Evolutionary conservation across 1,284 basidiomycete genomes (phyloP).

Genomic region (Irpex sp.): DNA sequence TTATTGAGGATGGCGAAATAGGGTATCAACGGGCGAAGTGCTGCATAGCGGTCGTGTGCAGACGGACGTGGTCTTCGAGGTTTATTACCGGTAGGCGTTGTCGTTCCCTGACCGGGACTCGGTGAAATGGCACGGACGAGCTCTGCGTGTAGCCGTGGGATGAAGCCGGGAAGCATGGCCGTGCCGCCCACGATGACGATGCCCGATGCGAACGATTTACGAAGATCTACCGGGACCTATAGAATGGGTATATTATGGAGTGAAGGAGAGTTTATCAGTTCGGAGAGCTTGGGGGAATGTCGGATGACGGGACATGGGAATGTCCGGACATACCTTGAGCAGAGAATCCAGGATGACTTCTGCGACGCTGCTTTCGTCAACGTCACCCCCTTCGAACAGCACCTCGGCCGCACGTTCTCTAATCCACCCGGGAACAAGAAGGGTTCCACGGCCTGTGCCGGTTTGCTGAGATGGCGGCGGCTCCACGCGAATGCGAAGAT

Average conservation of each 20-base stretch:
- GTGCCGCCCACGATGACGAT: slow-evolving; percentile 89
- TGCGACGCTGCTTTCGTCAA: slow-evolving; percentile 78
- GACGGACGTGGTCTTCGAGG: slow-evolving; percentile 41
- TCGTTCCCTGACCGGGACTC: slow-evolving; percentile 13
- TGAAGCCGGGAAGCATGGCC: slow-evolving; percentile 88
- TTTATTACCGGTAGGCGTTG: slow-evolving; percentile 31
- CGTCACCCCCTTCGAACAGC: slow-evolving; percentile 86
- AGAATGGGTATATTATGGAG: not conserved
- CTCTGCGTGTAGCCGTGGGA: slow-evolving; percentile 78
- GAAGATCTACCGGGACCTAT: slow-evolving; percentile 86
- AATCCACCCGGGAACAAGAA: slow-evolving; percentile 93
- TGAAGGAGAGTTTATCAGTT: not conserved
- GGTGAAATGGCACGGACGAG: slow-evolving; percentile 59
- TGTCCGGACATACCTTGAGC: slow-evolving; percentile 54
- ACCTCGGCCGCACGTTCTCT: slow-evolving; percentile 89
- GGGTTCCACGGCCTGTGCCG: slow-evolving; percentile 71
- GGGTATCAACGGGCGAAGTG: slow-evolving; percentile 64
- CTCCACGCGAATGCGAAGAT: slow-evolving; percentile 61
- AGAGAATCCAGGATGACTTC: slow-evolving; percentile 78
- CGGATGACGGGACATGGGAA: not conserved
- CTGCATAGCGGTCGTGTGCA: slow-evolving; percentile 67
- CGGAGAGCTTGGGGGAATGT: not conserved
- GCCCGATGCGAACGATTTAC: slow-evolving; percentile 75
- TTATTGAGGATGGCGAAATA: slow-evolving; percentile 84
- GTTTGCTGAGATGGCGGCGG: slow-evolving; percentile 61